Base-by-base conservation (phyloP, 345 rosid genomes). In the Viola odorata region DNA sequence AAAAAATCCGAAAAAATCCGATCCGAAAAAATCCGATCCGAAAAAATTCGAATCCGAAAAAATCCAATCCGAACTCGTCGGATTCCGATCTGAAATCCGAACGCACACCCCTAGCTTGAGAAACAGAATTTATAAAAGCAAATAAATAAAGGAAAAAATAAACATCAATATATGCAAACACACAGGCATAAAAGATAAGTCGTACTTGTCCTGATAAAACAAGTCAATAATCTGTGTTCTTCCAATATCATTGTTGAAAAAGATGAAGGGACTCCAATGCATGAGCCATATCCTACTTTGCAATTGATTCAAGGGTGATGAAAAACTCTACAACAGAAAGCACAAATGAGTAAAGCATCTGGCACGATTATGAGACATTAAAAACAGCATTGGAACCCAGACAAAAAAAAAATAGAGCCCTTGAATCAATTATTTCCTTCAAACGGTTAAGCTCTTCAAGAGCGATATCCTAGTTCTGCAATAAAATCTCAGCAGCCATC, bases 241-340 rank as follows among this genome's bases (percentile, higher is more conserved):
- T 77, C 98, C 98, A 61, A 91, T 95, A 11, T 95, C 99, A 72
- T 95, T 79, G 78, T 95, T 95, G 79, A 95, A 95, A 58, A 91
- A 95, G 80, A 95, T 91, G 74, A 85, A 95, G 59, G 91, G 91
- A 71, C 98, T 88, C 99, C 99, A 95, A 73, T 95, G 96, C 99
- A 95, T 95, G 77, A 95, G 74, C 99, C 99, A 95, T 62, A 88
- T 79, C 71, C 98, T 81, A 76, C 83, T 88, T 67, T 88, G 95
- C 66, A 95, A 86, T 73, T 91, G 99, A 74, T 84, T 91, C 80
- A 87, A 60, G 3, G 95, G 94, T 5, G 96, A 91, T 0, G 97
- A 64, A 65, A 91, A 95, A 64, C 62, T 88, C 98, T 91, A 87
- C 60, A 64, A 74, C 57, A 71, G 53, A 41, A 65, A 45, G 50